These are phyloP conservation scores for Annulohypoxylon maeteangense DNA, from an alignment of 495 filamentous ascomycete species.

Conservation along the genomic window DNA sequence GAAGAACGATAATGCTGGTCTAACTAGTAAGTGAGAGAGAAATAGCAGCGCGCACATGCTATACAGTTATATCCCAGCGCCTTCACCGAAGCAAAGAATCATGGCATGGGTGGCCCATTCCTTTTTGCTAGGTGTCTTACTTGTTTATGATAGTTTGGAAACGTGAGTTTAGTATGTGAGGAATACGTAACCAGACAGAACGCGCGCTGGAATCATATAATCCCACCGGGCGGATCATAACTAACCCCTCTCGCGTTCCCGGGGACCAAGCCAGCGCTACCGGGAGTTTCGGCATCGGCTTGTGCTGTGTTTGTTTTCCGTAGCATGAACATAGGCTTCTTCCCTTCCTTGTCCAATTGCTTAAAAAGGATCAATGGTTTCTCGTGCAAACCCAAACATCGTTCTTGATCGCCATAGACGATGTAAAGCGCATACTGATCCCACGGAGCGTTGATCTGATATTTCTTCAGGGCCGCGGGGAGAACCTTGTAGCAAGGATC, in stretches of 20 bases:
- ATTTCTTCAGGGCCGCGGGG: slow-evolving; percentile 94
- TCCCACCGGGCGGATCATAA: slow-evolving; percentile 66
- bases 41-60: slow-evolving; percentile 44
- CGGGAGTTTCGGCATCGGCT: slow-evolving; percentile 55
- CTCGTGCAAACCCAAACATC: slow-evolving; percentile 90
- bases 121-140: slow-evolving; percentile 1
- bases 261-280: slow-evolving; percentile 59
- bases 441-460: slow-evolving; percentile 98
- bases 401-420: slow-evolving; percentile 95
- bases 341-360: slow-evolving; percentile 92
- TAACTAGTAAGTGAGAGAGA: slow-evolving; percentile 9
- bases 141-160: slow-evolving; percentile 1
- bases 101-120: not conserved
- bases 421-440: slow-evolving; percentile 97
- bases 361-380: slow-evolving; percentile 96
- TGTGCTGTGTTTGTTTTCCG: slow-evolving; percentile 69
- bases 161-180: slow-evolving; percentile 13
- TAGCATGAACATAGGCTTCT: slow-evolving; percentile 99
- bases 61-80: slow-evolving; percentile 34
- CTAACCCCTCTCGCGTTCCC: slow-evolving; percentile 48
- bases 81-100: slow-evolving; percentile 9
- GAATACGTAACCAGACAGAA: not conserved
- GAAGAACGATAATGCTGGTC: slow-evolving; percentile 6
- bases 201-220: slow-evolving; percentile 55
- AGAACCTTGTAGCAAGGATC: slow-evolving; percentile 98